These are phyloP conservation scores for Irpex sp. DNA, from an alignment of 1,284 basidiomycete species.

Conservation along the genomic window DNA sequence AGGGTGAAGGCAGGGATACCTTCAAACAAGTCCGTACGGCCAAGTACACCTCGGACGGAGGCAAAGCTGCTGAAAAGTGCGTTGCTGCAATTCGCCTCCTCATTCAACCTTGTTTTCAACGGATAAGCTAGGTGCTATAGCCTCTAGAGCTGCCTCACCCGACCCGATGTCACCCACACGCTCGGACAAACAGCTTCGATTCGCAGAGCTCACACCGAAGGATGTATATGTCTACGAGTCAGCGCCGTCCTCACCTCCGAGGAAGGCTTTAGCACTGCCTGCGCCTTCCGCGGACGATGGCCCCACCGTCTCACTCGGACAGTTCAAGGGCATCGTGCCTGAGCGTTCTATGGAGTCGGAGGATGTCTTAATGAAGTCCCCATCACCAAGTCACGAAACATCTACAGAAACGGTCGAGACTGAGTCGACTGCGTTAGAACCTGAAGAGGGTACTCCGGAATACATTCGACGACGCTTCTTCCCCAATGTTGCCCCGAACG, in stretches of 20 bases:
- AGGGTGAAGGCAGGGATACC: conserved; percentile 13
- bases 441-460: conserved; percentile 76
- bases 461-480: conserved; percentile 85
- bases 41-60: conserved; percentile 2
- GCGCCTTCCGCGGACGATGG: conserved; percentile 44
- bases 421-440: conserved; percentile 23
- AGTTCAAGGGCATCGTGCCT: conserved; percentile 31
- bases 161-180: conserved; percentile 32
- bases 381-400: background rate
- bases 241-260: conserved; percentile 68
- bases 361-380: conserved; percentile 1
- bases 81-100: background rate
- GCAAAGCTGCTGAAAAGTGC: conserved; percentile 15
- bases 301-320: conserved; percentile 50
- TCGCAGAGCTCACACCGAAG: conserved; percentile 46
- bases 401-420: background rate
- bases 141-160: conserved; percentile 23
- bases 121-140: conserved; percentile 17
- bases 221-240: conserved; percentile 78
- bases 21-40: background rate
- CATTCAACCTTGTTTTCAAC: conserved; percentile 9
- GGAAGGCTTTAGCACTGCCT: conserved; percentile 41
- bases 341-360: background rate
- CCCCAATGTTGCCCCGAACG: conserved; percentile 63
- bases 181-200: conserved; percentile 44